These are phyloP conservation scores for Solanum lignicaule DNA, from an alignment of 257 asterid species.

Conservation along the genomic window DNA sequence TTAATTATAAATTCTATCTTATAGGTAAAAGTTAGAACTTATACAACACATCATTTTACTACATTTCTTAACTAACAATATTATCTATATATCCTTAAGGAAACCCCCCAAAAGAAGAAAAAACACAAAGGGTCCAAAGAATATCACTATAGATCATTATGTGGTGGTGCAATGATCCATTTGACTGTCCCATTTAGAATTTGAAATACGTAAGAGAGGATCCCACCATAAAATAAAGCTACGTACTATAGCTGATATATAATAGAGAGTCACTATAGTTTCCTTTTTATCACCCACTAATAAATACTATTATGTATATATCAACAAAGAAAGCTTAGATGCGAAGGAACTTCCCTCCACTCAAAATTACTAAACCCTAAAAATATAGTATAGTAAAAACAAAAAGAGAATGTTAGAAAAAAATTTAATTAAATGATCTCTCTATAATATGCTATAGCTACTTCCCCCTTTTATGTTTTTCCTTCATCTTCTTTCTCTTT, in stretches of 20 bases:
- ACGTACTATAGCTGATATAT: neutral
- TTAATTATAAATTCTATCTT: neutral
- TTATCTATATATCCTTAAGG: neutral
- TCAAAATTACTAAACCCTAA: constrained; percentile 21
- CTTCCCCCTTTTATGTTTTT: neutral
- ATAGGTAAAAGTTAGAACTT: neutral
- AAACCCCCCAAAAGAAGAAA: neutral
- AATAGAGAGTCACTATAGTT: constrained; percentile 14
- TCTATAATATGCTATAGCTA: neutral
- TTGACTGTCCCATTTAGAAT: constrained; percentile 2
- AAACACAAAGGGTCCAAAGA: neutral
- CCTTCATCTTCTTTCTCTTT: constrained; percentile 7
- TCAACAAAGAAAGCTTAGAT: constrained; percentile 21
- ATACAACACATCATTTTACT: neutral
- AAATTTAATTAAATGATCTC: neutral
- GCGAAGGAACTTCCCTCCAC: constrained; percentile 33
- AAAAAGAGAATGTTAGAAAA: constrained; percentile 13
- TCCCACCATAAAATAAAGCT: constrained; percentile 1
- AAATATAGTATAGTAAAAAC: constrained; percentile 9
- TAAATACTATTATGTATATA: neutral
- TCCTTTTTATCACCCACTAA: constrained; percentile 21
- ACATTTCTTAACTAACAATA: neutral
- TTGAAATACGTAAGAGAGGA: constrained; percentile 4
- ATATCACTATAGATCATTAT: neutral
- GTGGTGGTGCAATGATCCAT: neutral